These are phyloP conservation scores for Mortierella antarctica DNA, from an alignment of 192 early-diverging fungal genomes.

Conservation along the genomic window DNA sequence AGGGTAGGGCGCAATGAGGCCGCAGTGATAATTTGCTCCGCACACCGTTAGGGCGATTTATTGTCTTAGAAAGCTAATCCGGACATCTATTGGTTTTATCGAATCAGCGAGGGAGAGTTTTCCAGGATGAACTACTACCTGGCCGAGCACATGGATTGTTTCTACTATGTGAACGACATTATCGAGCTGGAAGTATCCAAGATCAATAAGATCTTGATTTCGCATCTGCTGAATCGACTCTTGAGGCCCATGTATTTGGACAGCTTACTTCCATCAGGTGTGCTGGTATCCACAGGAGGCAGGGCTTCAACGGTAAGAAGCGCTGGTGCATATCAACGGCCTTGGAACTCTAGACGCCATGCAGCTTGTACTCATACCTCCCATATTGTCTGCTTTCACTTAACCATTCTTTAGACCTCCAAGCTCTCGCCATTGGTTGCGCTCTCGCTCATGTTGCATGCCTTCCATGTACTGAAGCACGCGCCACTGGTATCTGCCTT, in stretches of 20 bases:
- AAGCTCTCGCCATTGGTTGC: slow-evolving; percentile 44
- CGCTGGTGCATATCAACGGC: neutral
- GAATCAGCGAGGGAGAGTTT: slow-evolving; percentile 24
- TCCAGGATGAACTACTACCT: slow-evolving; percentile 65
- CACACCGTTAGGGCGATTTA: neutral
- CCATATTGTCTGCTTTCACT: neutral
- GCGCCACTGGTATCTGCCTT: slow-evolving; percentile 46
- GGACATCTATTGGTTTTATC: neutral
- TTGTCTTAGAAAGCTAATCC: neutral
- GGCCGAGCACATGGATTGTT: slow-evolving; percentile 70
- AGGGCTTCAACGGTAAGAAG: slow-evolving; percentile 11
- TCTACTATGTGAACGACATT: slow-evolving; percentile 74
- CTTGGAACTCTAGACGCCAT: slow-evolving; percentile 2
- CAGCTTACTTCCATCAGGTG: slow-evolving; percentile 25
- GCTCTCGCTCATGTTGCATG: slow-evolving; percentile 51
- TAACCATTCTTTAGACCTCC: slow-evolving; percentile 8
- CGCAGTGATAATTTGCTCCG: neutral
- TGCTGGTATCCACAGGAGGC: neutral
- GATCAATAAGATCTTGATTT: slow-evolving; percentile 61
- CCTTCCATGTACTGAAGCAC: slow-evolving; percentile 53
- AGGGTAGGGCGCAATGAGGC: slow-evolving; percentile 18
- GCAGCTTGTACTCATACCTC: slow-evolving; percentile 4
- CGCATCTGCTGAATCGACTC: slow-evolving; percentile 44
- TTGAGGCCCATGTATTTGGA: slow-evolving; percentile 54
- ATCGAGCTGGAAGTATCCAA: slow-evolving; percentile 63